Evolutionary conservation across 2,329 filamentous ascomycete genomes (phyloP), one percentile per base, ranked within the genome.

Genomic region (Ceratocystis alfenasii): DNA sequence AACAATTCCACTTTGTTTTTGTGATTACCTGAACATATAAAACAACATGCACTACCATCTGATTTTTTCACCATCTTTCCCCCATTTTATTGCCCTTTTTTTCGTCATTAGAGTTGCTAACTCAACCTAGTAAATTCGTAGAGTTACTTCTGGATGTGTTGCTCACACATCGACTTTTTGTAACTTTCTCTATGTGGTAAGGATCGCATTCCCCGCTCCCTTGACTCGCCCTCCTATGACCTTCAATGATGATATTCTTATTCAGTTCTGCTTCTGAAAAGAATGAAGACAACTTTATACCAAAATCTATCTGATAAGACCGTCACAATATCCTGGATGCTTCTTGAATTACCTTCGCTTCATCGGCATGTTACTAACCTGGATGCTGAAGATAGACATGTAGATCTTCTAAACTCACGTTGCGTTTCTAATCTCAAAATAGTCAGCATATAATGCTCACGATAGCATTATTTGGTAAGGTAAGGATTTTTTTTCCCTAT

Each of bases 261-360:
- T 78, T 79, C 85, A 88, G 85, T 88, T 88, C 85, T 88, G 85
- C 85, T 88, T 82, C 85, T 87, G 85, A 88, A 83, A 73, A 74
- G 71, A 75, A 77, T 87, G 84, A 86, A 81, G 85, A 86, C 50
- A 68, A 60, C 55, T 74, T 78, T 78, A 80, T 84, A 86, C 84
- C 83, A 87, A 79, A 61, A 30, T 8, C 8, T 48, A 60, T 63
- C 45, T 65, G 30, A 48, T 48, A 6, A 7, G 45, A 30, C 53
- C 17, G 45, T n/a, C 28, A 59, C 41, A 66, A 41, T 50, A 22
- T 41, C 2, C 36, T 3, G 33, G 15, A 45, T 20, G 22, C n/a
- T 48, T 59, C 28, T 59, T 33, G 25, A 59, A 25, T 20, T 15
- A 15, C 10, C 55, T 8, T n/a, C 5, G 8, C 7, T 44, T 28